Evolutionary conservation across 2,329 filamentous ascomycete species (phyloP), one percentile per base, ranked within the genome.

Genomic region (Trichoderma hamatum): DNA sequence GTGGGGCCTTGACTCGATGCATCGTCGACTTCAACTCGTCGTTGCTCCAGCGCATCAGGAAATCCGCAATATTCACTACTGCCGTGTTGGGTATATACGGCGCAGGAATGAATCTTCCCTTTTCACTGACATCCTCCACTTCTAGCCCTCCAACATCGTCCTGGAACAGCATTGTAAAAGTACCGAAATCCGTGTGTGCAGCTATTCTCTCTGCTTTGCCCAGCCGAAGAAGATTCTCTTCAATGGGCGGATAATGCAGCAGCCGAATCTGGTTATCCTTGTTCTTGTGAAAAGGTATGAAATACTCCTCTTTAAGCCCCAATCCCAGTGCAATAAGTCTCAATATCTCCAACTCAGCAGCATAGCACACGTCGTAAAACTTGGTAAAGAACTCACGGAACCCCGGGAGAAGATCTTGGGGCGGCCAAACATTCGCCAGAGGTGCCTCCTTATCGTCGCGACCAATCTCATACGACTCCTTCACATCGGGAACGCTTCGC

Each of bases 321-420:
- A 95, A 87, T 0, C 90, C 92, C 13, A 93, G 80, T 0, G 91
- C 92, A 70, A 94, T 91, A 28, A 91, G 91, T 3, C 89, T 84
- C 90, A 95, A 93, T 34, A 94, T 85, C 71, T 92, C 83, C 55
- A 86, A 82, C 78, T 96, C 91, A 68, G 96, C 79, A 16, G 81
- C 76, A 77, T 93, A 92, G 79, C 92, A 94, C 64, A 84, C 84
- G 26, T 85, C 84, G 72, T 90, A 90, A 78, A 96, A 96, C 1
- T 80, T 78, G 61, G 88, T 49, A 26, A 73, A 73, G 64, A 74
- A 74, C n/a, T 69, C 69, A 5, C 70, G 70, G 55, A 74, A 70
- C 9, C 72, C 70, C 28, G 72, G 70, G 65, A 73, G 70, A 52
- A 75, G 56, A 2, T 71, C 68, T 7, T 70, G 72, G 7, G 69